phyloP scores from a whole-genome alignment of 768 basidiomycete genomes.

The Pleurotus eryngii region DNA sequence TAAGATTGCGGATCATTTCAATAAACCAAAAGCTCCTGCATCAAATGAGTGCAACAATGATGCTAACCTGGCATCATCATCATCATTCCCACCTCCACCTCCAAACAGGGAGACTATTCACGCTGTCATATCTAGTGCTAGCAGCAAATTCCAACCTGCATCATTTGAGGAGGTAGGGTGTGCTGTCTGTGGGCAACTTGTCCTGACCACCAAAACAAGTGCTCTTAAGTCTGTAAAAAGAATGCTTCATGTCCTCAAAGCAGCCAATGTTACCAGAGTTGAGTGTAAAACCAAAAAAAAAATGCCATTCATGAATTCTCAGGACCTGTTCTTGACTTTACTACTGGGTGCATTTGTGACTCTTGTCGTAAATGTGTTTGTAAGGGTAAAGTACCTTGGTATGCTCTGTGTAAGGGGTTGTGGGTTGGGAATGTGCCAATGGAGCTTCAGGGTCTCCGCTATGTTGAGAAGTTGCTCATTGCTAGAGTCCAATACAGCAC shows the following conservation, averaged over 20 bases:
- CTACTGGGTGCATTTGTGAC: not conserved
- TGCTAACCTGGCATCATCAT: no score
- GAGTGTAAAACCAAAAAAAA: not conserved
- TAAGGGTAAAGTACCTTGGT: constrained; percentile 10
- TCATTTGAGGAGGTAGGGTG: constrained; percentile 1
- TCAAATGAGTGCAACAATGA: no score
- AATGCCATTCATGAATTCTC: not conserved
- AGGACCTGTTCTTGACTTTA: not conserved
- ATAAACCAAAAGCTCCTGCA: no score
- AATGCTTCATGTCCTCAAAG: not conserved
- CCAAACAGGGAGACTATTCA: not conserved
- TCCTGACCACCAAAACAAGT: not conserved
- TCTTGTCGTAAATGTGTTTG: constrained; percentile 6
- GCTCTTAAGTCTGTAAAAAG: not conserved
- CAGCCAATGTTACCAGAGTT: not conserved
- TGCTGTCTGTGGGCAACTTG: constrained; percentile 2
- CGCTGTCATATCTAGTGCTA: not conserved
- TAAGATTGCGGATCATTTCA: no score
- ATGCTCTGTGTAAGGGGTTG: constrained; percentile 25
- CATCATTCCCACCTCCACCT: not conserved
- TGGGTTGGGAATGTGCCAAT: constrained; percentile 27
- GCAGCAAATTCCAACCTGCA: not conserved
- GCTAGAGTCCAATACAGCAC: constrained; percentile 15
- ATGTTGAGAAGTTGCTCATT: constrained; percentile 18
- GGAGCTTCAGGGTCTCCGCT: constrained; percentile 17